A percentile compares a stretch with the other conserved stretches of the same genome.
Conservation (phyloP, 225 moss, liverwort and hornwort species). For the Neckera pumila region DNA sequence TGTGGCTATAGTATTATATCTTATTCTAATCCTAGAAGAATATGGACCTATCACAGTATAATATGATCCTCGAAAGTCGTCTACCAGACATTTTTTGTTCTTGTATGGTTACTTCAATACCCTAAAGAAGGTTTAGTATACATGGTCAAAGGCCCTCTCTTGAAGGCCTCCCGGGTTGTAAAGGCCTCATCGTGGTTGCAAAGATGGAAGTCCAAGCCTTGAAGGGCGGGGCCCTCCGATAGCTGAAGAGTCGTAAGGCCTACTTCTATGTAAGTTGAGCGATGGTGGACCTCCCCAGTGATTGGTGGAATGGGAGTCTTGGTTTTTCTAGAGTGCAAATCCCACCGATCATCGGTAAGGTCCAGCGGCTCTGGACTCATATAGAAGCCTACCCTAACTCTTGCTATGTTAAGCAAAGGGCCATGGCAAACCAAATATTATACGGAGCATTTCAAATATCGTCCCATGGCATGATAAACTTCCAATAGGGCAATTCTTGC, state of each 20-base stretch:
- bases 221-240: fast-evolving
- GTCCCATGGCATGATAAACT: background rate
- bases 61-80: background rate
- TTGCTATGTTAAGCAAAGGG: fast-evolving
- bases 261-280: too few species aligned
- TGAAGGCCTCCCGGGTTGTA: fast-evolving
- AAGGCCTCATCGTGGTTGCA: fast-evolving
- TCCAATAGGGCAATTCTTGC: background rate
- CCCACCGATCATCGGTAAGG: too few species aligned
- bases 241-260: fast-evolving
- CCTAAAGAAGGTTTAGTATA: background rate
- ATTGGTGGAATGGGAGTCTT: too few species aligned
- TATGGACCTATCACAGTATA: fast-evolving
- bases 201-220: background rate
- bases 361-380: too few species aligned
- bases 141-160: background rate
- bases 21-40: background rate
- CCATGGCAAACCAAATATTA: fast-evolving
- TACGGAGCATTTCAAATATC: background rate
- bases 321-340: too few species aligned
- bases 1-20: background rate
- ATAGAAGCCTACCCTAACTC: too few species aligned
- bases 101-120: background rate
- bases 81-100: fast-evolving
- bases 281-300: fast-evolving